A percentile compares a stretch with the other conserved stretches of the same genome.
phyloP scores from a whole-genome alignment of 1,284 basidiomycete genomes.

The Hypsizygus ulmarius region DNA sequence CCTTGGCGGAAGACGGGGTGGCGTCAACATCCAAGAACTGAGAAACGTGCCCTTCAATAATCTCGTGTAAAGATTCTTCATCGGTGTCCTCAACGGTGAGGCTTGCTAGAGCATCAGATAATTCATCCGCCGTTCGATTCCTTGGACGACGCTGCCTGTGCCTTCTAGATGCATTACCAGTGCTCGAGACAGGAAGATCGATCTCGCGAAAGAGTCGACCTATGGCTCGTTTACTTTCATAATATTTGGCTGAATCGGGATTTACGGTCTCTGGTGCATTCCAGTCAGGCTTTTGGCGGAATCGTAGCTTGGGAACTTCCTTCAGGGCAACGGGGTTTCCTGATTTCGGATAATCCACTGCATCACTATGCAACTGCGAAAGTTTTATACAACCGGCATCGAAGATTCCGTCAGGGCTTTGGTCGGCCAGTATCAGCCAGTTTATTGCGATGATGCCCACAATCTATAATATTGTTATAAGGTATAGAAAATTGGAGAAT shows the following conservation, averaged over 20 bases:
- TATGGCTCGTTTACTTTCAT: slow-evolving; percentile 50
- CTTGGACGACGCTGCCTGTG: slow-evolving; percentile 4
- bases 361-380: slow-evolving; percentile 65
- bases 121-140: slow-evolving; percentile 7
- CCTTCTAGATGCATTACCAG: slow-evolving; percentile 7
- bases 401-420: slow-evolving; percentile 49
- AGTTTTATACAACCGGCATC: slow-evolving; percentile 61
- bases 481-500: background rate
- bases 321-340: slow-evolving; percentile 52
- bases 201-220: slow-evolving; percentile 57
- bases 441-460: slow-evolving; percentile 61
- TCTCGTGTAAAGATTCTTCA: slow-evolving; percentile 21
- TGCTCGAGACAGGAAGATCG: slow-evolving; percentile 38
- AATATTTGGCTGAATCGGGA: slow-evolving; percentile 37
- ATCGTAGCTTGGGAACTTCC: slow-evolving; percentile 46
- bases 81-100: slow-evolving; percentile 15
- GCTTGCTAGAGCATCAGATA: slow-evolving; percentile 18
- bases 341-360: slow-evolving; percentile 69
- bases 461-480: slow-evolving; percentile 34
- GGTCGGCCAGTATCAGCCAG: slow-evolving; percentile 69
- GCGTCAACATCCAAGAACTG: slow-evolving; percentile 27
- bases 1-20: slow-evolving; percentile 15
- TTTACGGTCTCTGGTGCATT: slow-evolving; percentile 57
- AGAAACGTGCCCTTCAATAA: slow-evolving; percentile 27
- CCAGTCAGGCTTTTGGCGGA: slow-evolving; percentile 54